Evolutionary conservation across 2,329 filamentous ascomycete genomes (phyloP).

Genomic region (Lojkania enalia): DNA sequence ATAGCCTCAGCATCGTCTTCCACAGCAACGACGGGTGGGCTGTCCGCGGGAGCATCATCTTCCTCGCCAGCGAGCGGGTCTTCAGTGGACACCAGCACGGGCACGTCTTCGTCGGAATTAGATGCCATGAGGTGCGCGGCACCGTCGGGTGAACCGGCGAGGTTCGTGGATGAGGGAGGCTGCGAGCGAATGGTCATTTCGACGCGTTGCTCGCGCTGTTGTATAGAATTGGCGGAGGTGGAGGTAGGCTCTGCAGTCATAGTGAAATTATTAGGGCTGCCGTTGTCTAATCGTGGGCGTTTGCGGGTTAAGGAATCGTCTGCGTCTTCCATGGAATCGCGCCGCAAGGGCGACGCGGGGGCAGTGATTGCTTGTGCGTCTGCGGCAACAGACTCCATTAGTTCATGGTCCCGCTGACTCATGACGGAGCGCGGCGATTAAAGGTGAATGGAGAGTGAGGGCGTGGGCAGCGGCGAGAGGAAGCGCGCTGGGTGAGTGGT

Average conservation of each 20-base stretch:
- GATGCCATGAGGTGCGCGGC: slow-evolving; percentile 2
- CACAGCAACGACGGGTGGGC: slow-evolving; percentile 45
- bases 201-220: slow-evolving; percentile 32
- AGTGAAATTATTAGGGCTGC: slow-evolving; percentile 32
- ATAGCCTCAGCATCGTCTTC: slow-evolving; percentile 36
- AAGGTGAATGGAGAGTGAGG: slow-evolving; percentile 21
- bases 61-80: neutral
- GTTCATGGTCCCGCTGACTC: slow-evolving; percentile 36
- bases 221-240: slow-evolving; percentile 12
- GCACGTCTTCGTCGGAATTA: slow-evolving; percentile 17
- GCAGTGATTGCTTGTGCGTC: slow-evolving; percentile 33
- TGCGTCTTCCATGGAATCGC: slow-evolving; percentile 51
- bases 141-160: slow-evolving; percentile 17
- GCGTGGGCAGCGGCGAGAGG: slow-evolving; percentile 19
- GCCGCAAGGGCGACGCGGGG: slow-evolving; percentile 43
- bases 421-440: slow-evolving; percentile 31
- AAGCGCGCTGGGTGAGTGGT: slow-evolving; percentile 15
- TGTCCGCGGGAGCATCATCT: slow-evolving; percentile 20
- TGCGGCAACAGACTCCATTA: slow-evolving; percentile 40
- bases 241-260: slow-evolving; percentile 34
- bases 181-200: slow-evolving; percentile 47
- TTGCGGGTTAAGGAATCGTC: slow-evolving; percentile 51
- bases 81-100: neutral
- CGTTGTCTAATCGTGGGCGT: slow-evolving; percentile 49
- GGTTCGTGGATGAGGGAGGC: slow-evolving; percentile 31